Conservation (phyloP, 2,329 filamentous ascomycete genomes). For the Pseudocercospora fuligena region DNA sequence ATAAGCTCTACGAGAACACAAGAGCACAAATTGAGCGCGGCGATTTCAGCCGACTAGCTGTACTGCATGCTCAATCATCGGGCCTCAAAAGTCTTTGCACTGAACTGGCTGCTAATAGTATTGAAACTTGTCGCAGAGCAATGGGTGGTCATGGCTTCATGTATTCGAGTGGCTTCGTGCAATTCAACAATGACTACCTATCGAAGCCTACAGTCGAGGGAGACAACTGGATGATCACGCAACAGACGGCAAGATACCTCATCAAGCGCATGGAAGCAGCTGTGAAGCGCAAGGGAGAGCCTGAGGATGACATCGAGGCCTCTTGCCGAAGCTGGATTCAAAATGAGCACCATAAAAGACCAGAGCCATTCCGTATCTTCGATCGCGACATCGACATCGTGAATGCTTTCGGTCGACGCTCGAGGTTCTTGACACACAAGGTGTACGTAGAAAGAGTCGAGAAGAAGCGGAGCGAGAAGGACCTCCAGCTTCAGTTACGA, state of each 20-base stretch:
- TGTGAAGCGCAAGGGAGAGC: slow-evolving; percentile 41
- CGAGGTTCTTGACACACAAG: slow-evolving; percentile 49
- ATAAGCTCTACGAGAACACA: slow-evolving; percentile 53
- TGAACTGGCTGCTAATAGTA: slow-evolving; percentile 58
- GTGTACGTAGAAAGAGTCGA: slow-evolving; percentile 52
- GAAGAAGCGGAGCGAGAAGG: slow-evolving; percentile 55
- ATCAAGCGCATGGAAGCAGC: slow-evolving; percentile 58
- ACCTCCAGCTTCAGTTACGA: slow-evolving; percentile 50
- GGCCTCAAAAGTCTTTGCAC: slow-evolving; percentile 61
- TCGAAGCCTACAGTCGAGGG: slow-evolving; percentile 62
- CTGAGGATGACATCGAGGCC: slow-evolving; percentile 47
- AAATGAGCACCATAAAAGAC: slow-evolving; percentile 36
- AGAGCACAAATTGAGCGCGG: slow-evolving; percentile 55
- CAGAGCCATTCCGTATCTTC: slow-evolving; percentile 39
- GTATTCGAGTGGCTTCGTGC: slow-evolving; percentile 57
- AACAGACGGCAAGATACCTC: slow-evolving; percentile 56
- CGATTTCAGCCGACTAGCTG: slow-evolving; percentile 55
- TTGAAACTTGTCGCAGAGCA: slow-evolving; percentile 59
- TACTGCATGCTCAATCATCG: slow-evolving; percentile 60
- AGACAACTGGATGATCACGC: slow-evolving; percentile 63
- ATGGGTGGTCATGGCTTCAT: slow-evolving; percentile 62
- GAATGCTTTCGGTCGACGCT: slow-evolving; percentile 51
- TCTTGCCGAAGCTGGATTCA: slow-evolving; percentile 49
- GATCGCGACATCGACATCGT: slow-evolving; percentile 48
- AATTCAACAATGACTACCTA: slow-evolving; percentile 57